Percentiles rank a stretch among this genome's conserved stretches.
phyloP scores from a whole-genome alignment of 306 rosid genomes.

The Lupinus albus region DNA sequence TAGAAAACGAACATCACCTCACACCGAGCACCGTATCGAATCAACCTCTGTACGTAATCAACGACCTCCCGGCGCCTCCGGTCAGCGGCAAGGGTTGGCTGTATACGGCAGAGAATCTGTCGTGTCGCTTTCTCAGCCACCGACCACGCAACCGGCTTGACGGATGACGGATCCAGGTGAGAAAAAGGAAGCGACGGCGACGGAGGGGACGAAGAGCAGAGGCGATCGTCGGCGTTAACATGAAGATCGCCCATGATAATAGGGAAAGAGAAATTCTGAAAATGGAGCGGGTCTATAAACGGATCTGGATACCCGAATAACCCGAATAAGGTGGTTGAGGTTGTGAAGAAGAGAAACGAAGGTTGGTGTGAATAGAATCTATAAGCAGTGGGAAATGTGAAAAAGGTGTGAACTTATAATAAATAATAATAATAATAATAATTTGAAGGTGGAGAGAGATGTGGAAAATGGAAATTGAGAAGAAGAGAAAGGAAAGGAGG shows the following conservation, averaged over 20 bases:
- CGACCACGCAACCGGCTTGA: slow-evolving; percentile 39
- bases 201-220: slow-evolving; percentile 46
- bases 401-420: background rate
- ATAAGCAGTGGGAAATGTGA: background rate
- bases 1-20: slow-evolving; percentile 44
- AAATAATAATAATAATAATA: too few species aligned
- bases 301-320: background rate
- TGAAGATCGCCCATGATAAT: slow-evolving; percentile 58
- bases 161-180: slow-evolving; percentile 45
- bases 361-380: slow-evolving; percentile 3
- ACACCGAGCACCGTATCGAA: slow-evolving; percentile 44
- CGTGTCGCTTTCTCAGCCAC: slow-evolving; percentile 48
- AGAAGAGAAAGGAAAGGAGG: too few species aligned
- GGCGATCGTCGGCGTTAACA: slow-evolving; percentile 57
- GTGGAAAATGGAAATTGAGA: too few species aligned
- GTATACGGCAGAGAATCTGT: slow-evolving; percentile 51
- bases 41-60: slow-evolving; percentile 51
- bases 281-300: background rate
- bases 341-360: background rate
- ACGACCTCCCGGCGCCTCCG: slow-evolving; percentile 49
- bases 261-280: background rate
- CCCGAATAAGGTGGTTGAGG: slow-evolving; percentile 1
- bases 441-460: too few species aligned
- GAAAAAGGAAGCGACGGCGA: slow-evolving; percentile 48
- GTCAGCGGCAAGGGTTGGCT: slow-evolving; percentile 50